Conservation (phyloP, 805 yeast species). For the Kluyveromyces lactis region DNA sequence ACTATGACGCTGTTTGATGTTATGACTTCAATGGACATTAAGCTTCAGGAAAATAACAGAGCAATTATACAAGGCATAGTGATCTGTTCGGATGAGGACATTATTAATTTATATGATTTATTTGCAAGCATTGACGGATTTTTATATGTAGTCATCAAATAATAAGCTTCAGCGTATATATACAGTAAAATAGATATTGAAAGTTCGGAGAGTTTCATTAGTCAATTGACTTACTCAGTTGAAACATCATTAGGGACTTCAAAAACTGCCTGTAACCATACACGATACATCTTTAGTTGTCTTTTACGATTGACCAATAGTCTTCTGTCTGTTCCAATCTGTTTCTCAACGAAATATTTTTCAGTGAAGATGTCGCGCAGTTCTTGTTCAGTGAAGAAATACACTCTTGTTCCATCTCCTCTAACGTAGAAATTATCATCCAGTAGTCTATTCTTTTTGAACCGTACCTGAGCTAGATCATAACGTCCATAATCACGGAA, state of each 20-base stretch:
- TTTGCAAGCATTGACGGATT: slow-evolving; percentile 56
- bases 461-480: slow-evolving; percentile 90
- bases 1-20: not conserved
- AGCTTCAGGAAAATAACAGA: no score
- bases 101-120: slow-evolving; percentile 38
- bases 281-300: slow-evolving; percentile 89
- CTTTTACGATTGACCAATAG: slow-evolving; percentile 86
- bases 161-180: not conserved
- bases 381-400: slow-evolving; percentile 94
- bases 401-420: slow-evolving; percentile 97
- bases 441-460: slow-evolving; percentile 76
- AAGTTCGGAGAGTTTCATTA: not conserved
- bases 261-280: slow-evolving; percentile 94
- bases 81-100: slow-evolving; percentile 36
- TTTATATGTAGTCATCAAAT: slow-evolving; percentile 34
- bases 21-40: not conserved
- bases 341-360: slow-evolving; percentile 54
- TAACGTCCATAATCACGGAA: slow-evolving; percentile 94
- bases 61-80: slow-evolving; percentile 44
- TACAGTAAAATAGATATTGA: not conserved
- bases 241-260: slow-evolving; percentile 27
- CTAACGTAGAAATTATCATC: slow-evolving; percentile 93
- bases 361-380: slow-evolving; percentile 61
- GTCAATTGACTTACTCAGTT: not conserved
- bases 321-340: slow-evolving; percentile 84